Conservation (phyloP, 805 yeast species). For the Ogataea pini region DNA sequence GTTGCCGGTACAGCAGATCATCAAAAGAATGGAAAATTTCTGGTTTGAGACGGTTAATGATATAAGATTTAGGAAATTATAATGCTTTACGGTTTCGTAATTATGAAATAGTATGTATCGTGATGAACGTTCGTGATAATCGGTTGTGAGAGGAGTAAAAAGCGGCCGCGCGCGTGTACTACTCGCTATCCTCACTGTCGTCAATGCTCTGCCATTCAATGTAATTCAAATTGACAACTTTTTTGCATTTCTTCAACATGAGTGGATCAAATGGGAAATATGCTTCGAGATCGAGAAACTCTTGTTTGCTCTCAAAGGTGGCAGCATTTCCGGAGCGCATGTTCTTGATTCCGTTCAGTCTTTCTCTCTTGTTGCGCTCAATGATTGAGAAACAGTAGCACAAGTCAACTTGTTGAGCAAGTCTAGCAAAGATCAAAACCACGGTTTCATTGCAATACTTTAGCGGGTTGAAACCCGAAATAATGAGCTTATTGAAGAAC, state of each 20-base stretch:
- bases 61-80: slow-evolving; percentile 34
- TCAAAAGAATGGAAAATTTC: slow-evolving; percentile 67
- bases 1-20: slow-evolving; percentile 65
- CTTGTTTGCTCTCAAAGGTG: slow-evolving; percentile 54
- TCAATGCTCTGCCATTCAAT: slow-evolving; percentile 86
- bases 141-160: neutral
- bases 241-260: slow-evolving; percentile 62
- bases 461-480: slow-evolving; percentile 89
- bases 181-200: slow-evolving; percentile 40
- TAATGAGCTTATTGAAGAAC: slow-evolving; percentile 80
- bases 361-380: slow-evolving; percentile 80
- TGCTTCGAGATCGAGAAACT: slow-evolving; percentile 86
- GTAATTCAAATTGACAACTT: slow-evolving; percentile 54
- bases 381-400: slow-evolving; percentile 93
- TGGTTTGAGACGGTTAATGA: slow-evolving; percentile 73
- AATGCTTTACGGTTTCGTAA: neutral
- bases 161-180: too few species aligned
- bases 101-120: neutral
- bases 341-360: slow-evolving; percentile 47
- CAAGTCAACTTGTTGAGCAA: slow-evolving; percentile 85
- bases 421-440: slow-evolving; percentile 87
- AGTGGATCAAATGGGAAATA: slow-evolving; percentile 96
- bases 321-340: slow-evolving; percentile 22
- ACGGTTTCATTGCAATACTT: slow-evolving; percentile 93
- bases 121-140: neutral